A percentile compares a stretch with the other conserved stretches of the same genome.
Evolutionary conservation across 805 yeast species (phyloP).

Genomic region (Candida andamanensis): DNA sequence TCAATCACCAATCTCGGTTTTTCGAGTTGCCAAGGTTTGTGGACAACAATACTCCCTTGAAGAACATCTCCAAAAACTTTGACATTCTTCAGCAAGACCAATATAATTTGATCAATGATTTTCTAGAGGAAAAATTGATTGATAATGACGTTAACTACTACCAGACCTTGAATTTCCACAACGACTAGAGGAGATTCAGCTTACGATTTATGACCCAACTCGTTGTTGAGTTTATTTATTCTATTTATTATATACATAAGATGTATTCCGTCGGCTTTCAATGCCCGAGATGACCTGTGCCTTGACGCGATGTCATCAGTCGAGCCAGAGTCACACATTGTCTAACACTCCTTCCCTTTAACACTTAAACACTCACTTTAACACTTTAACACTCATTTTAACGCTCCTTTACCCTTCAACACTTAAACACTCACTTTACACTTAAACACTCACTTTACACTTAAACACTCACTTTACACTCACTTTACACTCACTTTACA

Average conservation of each 20-base stretch:
- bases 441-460: too few relatives aligned
- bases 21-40: slow-evolving; percentile 28
- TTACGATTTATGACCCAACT: slow-evolving; percentile 10
- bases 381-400: too few relatives aligned
- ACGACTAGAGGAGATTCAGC: slow-evolving; percentile 3
- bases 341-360: too few relatives aligned
- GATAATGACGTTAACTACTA: slow-evolving; percentile 35
- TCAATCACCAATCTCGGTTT: slow-evolving; percentile 17
- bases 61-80: slow-evolving; percentile 6
- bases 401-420: too few relatives aligned
- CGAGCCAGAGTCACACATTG: too few relatives aligned
- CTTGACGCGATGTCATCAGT: too few relatives aligned
- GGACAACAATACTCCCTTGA: background rate
- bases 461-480: too few relatives aligned
- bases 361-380: too few relatives aligned
- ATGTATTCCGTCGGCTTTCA: too few relatives aligned
- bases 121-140: slow-evolving; percentile 35
- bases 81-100: slow-evolving; percentile 25
- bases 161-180: slow-evolving; percentile 12
- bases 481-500: too few relatives aligned
- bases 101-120: slow-evolving; percentile 37
- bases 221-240: slow-evolving; percentile 1
- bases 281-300: too few relatives aligned
- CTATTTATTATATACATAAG: background rate
- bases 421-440: too few relatives aligned